Base-by-base conservation (phyloP, 2,329 filamentous ascomycete species). In the Fusarium gaditjirri region DNA sequence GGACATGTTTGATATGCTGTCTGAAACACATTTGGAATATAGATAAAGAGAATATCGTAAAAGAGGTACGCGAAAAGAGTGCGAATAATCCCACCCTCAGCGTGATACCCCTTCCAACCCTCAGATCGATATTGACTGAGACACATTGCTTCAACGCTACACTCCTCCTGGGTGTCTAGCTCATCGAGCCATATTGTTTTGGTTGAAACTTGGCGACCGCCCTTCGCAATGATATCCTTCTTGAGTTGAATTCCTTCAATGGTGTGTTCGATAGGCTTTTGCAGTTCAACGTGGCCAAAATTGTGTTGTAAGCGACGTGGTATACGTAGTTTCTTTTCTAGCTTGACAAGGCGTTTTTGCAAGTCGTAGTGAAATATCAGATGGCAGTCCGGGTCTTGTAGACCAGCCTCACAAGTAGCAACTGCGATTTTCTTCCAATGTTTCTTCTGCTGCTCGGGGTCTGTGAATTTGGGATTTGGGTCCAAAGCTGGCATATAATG, bases 21-120 rank as follows among this genome's bases (percentile, higher is more conserved):
- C 80, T 98, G 95, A 81, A 99, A 99, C 61, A 99, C 95, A 76
- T 98, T 97, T 31, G 96, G 95, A 9, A 98, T 89, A 81, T 97
- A 97, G 31, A 94, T 86, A 82, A 98, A 98, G 11, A 99, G 85
- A 29, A 98, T 89, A 81, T 99, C 95, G 84, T 92, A 96, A 84
- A 98, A 97, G 23, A 99, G 89, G 78, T 96, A 95, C 19, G 91
- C 92, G 81, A 95, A 95, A 31, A 99, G 85, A 0, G 96, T 99
- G n/a, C 94, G 91, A 11, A 98, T 84, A 75, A 98, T 95, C 5
- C 95, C 93, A 38, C 94, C 94, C 84, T 99, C 96, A 23, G 92
- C 90, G 81, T 99, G 96, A 78, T 95, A 98, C 16, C 96, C 96
- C 80, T 97, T 97, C 92, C 94, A 98, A 5, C 95, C 95, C 57